phyloP scores from a whole-genome alignment of 1,139 yeast genomes.

The Hemisphaericaspora xylofermentans region DNA sequence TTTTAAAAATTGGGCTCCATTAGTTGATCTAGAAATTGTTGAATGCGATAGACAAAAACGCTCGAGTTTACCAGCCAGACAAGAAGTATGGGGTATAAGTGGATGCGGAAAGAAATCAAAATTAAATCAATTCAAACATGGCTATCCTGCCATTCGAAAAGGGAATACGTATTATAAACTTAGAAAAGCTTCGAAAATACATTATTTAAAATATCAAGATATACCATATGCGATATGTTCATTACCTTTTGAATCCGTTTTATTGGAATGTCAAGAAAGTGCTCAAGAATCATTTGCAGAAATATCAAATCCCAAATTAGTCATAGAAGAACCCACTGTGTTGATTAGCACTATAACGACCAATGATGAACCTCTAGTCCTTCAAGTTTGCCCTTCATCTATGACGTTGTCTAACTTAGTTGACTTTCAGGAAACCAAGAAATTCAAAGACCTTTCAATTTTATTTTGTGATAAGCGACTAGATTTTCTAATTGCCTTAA shows the following conservation, averaged over 20 bases:
- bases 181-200: slow-evolving; percentile 26
- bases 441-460: slow-evolving; percentile 13
- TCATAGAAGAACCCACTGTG: slow-evolving; percentile 14
- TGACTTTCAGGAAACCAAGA: slow-evolving; percentile 8
- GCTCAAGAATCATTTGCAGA: slow-evolving; percentile 24
- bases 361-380: slow-evolving; percentile 11
- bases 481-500: slow-evolving; percentile 16
- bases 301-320: slow-evolving; percentile 22
- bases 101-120: slow-evolving; percentile 42
- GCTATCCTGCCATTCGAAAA: slow-evolving; percentile 31
- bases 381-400: slow-evolving; percentile 33
- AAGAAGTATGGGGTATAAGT: slow-evolving; percentile 50
- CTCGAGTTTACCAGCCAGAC: slow-evolving; percentile 20
- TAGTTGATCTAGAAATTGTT: slow-evolving; percentile 40
- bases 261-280: slow-evolving; percentile 29
- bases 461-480: slow-evolving; percentile 17
- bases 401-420: slow-evolving; percentile 25
- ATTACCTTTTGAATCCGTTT: slow-evolving; percentile 37
- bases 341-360: slow-evolving; percentile 12
- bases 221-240: slow-evolving; percentile 32
- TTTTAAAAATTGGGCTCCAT: slow-evolving; percentile 51
- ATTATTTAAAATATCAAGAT: slow-evolving; percentile 17
- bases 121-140: slow-evolving; percentile 39
- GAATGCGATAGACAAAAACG: slow-evolving; percentile 23
- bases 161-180: slow-evolving; percentile 30